A percentile compares a stretch with the other conserved stretches of the same genome.
These are phyloP conservation scores for Sarocladium oryzae DNA, from an alignment of 2,329 filamentous ascomycete genomes.

Conservation along the genomic window DNA sequence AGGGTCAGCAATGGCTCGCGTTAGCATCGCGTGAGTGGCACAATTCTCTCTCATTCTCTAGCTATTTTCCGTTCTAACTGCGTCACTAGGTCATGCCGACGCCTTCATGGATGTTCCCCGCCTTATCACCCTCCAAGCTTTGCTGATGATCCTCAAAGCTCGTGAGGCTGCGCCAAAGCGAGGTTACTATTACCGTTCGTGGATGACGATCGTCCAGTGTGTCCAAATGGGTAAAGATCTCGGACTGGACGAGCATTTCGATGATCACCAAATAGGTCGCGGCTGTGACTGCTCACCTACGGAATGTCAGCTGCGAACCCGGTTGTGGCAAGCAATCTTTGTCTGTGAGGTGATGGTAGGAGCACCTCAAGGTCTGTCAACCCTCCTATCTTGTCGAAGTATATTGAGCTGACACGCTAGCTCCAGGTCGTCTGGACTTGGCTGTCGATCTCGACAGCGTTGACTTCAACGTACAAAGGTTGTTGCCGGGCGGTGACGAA, in stretches of 20 bases:
- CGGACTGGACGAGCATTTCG: slow-evolving; percentile 79
- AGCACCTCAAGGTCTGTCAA: slow-evolving; percentile 69
- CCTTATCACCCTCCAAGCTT: slow-evolving; percentile 83
- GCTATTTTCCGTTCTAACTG: neutral
- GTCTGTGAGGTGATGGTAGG: slow-evolving; percentile 88
- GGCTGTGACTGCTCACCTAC: slow-evolving; percentile 61
- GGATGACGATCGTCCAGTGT: slow-evolving; percentile 91
- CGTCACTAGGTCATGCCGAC: slow-evolving; percentile 68
- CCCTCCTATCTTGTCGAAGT: neutral
- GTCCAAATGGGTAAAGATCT: slow-evolving; percentile 91
- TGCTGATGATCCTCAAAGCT: slow-evolving; percentile 83
- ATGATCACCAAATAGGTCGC: slow-evolving; percentile 66
- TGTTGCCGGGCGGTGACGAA: slow-evolving; percentile 61
- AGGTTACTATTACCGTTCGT: slow-evolving; percentile 94
- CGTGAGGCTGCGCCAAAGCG: slow-evolving; percentile 86
- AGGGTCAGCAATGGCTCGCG: slow-evolving; percentile 89
- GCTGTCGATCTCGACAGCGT: slow-evolving; percentile 69
- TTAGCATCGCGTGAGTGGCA: slow-evolving; percentile 65
- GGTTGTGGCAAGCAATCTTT: slow-evolving; percentile 86
- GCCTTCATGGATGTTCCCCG: slow-evolving; percentile 90
- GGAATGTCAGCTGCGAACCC: slow-evolving; percentile 78
- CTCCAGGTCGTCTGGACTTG: slow-evolving; percentile 69
- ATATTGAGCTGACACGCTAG: slow-evolving; percentile 11
- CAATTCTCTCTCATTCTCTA: neutral
- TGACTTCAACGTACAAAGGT: slow-evolving; percentile 62